Percentiles rank a stretch among this genome's conserved stretches.
Evolutionary conservation across 2,329 filamentous ascomycete genomes (phyloP).

Genomic region (Fonsecaea pedrosoi): DNA sequence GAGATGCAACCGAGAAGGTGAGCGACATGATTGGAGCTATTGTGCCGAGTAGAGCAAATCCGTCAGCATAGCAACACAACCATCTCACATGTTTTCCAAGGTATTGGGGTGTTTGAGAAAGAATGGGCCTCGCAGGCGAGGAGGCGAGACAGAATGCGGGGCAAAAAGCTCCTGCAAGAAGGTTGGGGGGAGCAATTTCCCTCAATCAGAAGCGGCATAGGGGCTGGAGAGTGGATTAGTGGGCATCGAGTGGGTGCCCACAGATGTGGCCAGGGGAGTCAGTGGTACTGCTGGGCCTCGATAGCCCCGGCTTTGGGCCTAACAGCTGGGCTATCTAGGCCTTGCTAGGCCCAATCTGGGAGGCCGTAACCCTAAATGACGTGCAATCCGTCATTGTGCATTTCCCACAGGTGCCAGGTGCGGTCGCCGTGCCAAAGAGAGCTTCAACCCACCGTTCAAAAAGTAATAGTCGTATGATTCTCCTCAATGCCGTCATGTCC

Average conservation of each 20-base stretch:
- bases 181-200: slow-evolving; percentile 2
- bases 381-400: slow-evolving; percentile 22
- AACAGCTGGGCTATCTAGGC: neutral
- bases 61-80: slow-evolving; percentile 14
- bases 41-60: neutral
- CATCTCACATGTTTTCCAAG: slow-evolving; percentile 5
- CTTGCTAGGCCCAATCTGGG: slow-evolving; percentile 14
- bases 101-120: neutral
- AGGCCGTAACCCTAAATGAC: slow-evolving; percentile 18
- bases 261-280: neutral
- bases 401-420: neutral
- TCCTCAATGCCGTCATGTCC: neutral
- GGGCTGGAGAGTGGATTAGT: neutral
- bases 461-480: slow-evolving; percentile 2
- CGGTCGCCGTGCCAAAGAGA: neutral
- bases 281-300: neutral
- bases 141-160: slow-evolving; percentile 16
- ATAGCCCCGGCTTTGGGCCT: neutral
- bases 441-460: slow-evolving; percentile 3
- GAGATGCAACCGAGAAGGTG: neutral
- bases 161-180: slow-evolving; percentile 5
- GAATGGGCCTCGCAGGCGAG: slow-evolving; percentile 7
- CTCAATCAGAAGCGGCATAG: slow-evolving; percentile 15
- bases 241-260: neutral
- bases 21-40: neutral